phyloP scores from a whole-genome alignment of 495 filamentous ascomycete genomes.

The Podospora comata region DNA sequence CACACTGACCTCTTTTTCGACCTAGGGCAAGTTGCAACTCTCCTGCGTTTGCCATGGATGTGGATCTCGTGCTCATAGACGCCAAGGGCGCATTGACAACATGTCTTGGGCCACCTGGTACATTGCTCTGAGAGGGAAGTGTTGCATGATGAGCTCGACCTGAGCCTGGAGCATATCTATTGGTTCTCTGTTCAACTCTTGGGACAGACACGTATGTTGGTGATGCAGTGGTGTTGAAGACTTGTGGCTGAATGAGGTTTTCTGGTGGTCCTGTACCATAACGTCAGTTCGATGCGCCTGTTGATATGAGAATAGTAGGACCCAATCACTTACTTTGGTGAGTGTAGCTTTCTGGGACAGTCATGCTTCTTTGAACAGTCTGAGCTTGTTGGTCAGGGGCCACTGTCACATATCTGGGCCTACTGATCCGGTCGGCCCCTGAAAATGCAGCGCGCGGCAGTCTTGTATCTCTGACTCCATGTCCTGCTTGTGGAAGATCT shows the following conservation, averaged over 20 bases:
- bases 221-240: neutral
- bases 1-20: neutral
- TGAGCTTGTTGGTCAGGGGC: neutral
- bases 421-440: neutral
- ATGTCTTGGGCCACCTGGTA: neutral
- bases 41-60: neutral
- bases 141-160: neutral
- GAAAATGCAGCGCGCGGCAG: neutral
- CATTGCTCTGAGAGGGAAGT: neutral
- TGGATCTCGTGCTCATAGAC: neutral
- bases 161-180: neutral
- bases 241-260: neutral
- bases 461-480: neutral
- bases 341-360: neutral
- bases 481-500: neutral
- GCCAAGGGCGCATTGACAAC: neutral
- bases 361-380: neutral
- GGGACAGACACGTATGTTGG: neutral
- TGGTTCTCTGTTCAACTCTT: neutral
- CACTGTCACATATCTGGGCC: neutral
- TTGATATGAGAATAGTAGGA: neutral
- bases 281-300: neutral
- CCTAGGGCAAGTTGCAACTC: neutral
- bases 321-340: neutral
- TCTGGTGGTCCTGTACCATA: neutral